A percentile compares a stretch with the other conserved stretches of the same genome.
phyloP scores from a whole-genome alignment of 2,329 filamentous ascomycete species.

The Calycina herbarum region DNA sequence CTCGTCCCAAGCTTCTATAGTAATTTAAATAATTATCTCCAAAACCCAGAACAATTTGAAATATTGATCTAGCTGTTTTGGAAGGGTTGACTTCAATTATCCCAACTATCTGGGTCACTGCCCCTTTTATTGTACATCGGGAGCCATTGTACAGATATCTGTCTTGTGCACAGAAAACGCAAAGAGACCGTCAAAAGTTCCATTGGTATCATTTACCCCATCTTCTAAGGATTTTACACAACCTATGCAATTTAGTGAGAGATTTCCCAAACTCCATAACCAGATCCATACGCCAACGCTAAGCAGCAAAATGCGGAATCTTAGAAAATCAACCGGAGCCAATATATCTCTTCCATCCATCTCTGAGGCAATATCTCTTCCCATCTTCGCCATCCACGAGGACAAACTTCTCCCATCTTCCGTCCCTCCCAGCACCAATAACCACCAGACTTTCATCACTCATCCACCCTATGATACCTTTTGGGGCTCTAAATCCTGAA shows the following conservation, averaged over 20 bases:
- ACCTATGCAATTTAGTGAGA: background rate
- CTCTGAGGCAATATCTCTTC: conserved; percentile 63
- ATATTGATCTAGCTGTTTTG: no score
- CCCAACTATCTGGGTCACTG: no score
- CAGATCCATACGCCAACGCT: conserved; percentile 27
- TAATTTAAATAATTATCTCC: no score
- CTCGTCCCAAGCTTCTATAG: no score
- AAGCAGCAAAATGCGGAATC: conserved; percentile 19
- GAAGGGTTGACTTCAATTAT: no score
- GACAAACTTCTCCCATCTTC: conserved; percentile 84
- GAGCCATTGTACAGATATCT: background rate
- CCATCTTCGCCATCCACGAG: conserved; percentile 69
- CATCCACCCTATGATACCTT: conserved; percentile 85
- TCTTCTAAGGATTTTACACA: background rate
- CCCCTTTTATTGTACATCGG: no score
- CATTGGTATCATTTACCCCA: background rate
- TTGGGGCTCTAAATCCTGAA: conserved; percentile 57
- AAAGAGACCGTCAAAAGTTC: background rate
- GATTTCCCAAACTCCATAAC: background rate
- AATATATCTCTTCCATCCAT: conserved; percentile 83
- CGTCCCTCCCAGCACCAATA: conserved; percentile 76
- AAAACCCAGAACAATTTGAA: no score
- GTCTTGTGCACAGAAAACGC: background rate
- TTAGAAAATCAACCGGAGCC: conserved; percentile 38
- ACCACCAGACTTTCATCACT: conserved; percentile 73